These are phyloP conservation scores for Claviceps sp. DNA, from an alignment of 2,329 filamentous ascomycete genomes.

Conservation along the genomic window DNA sequence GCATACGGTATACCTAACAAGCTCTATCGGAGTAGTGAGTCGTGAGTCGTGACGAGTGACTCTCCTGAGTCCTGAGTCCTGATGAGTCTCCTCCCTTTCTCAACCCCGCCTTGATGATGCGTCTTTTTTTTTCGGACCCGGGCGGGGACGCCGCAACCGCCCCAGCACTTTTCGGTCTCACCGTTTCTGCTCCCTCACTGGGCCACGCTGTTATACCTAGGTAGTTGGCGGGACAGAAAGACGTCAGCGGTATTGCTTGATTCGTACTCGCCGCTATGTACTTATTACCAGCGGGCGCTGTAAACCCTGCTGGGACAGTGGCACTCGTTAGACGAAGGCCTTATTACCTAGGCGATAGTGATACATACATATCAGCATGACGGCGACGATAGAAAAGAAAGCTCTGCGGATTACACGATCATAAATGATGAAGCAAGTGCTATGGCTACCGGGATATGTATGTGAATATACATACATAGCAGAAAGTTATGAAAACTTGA, in stretches of 20 bases:
- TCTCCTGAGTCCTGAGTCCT: too few relatives aligned
- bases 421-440: too few relatives aligned
- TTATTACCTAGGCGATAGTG: too few relatives aligned
- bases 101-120: slow-evolving; percentile 6
- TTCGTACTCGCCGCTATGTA: slow-evolving; percentile 1
- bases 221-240: neutral
- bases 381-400: neutral
- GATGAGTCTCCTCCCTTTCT: neutral
- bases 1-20: neutral
- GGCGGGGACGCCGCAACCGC: slow-evolving; percentile 2
- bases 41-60: too few relatives aligned
- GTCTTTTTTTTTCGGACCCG: slow-evolving; percentile 19
- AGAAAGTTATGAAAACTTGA: neutral
- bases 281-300: slow-evolving; percentile 1
- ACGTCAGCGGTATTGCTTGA: slow-evolving; percentile 1
- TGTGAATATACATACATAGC: too few relatives aligned
- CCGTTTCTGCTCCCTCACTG: neutral
- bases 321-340: neutral
- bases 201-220: neutral
- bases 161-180: neutral
- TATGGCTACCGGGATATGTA: too few relatives aligned
- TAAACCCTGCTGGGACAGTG: neutral
- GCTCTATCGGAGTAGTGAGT: too few relatives aligned
- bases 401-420: too few relatives aligned
- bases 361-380: neutral